Percentiles rank a stretch among this genome's conserved stretches.
Conservation (phyloP, 306 rosid genomes). For the Mucuna pruriens region DNA sequence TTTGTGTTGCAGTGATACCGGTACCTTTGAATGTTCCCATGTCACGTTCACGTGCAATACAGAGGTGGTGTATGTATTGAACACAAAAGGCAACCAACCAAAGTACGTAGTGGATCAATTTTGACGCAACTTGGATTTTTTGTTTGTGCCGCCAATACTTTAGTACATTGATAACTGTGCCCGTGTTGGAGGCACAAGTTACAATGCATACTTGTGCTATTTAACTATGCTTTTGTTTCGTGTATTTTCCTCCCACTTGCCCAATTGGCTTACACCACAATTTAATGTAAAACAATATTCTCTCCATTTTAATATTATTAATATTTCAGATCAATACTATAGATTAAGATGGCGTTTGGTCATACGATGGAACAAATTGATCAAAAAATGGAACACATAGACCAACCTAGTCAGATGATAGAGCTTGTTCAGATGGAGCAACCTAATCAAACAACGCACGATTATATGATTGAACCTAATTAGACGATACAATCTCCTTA, state of each 20-base stretch:
- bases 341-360: too few relatives aligned
- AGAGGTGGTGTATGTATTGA: neutral
- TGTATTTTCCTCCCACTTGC: neutral
- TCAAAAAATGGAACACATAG: too few relatives aligned
- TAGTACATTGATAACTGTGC: neutral
- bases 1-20: conserved; percentile 6
- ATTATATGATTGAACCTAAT: too few relatives aligned
- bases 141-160: conserved; percentile 37
- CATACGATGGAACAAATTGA: too few relatives aligned
- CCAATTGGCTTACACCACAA: neutral
- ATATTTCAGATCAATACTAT: too few relatives aligned
- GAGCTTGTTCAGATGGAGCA: too few relatives aligned
- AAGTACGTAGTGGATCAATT: neutral
- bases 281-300: too few relatives aligned
- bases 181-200: neutral
- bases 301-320: too few relatives aligned
- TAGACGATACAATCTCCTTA: too few relatives aligned
- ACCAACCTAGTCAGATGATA: too few relatives aligned
- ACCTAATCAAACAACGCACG: too few relatives aligned
- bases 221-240: too few relatives aligned
- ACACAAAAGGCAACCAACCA: conserved; percentile 31
- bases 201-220: neutral
- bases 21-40: conserved; percentile 18
- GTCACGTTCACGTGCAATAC: conserved; percentile 40
- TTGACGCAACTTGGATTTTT: conserved; percentile 9